These are phyloP conservation scores for Cyberlindnera galapagoensis DNA, from an alignment of 805 yeast species.

Conservation along the genomic window DNA sequence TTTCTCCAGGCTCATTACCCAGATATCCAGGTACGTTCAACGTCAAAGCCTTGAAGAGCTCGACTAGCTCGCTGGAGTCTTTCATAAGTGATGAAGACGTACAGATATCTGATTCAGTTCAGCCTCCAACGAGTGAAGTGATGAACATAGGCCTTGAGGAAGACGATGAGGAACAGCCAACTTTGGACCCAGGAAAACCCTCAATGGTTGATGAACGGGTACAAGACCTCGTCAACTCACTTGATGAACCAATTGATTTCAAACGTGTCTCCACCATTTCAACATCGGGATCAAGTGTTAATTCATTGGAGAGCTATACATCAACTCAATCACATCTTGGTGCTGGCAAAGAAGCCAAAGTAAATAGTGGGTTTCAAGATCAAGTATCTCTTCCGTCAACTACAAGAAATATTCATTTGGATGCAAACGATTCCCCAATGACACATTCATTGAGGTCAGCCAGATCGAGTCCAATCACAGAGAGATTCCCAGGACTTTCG, in stretches of 20 bases:
- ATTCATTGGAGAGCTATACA: constrained; percentile 13
- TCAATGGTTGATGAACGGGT: constrained; percentile 11
- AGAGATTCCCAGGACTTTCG: too few species aligned
- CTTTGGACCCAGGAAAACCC: constrained; percentile 42
- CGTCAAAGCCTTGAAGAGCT: constrained; percentile 37
- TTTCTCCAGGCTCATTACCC: constrained; percentile 30
- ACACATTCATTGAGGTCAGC: too few species aligned
- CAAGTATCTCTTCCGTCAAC: too few species aligned
- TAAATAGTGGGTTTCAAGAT: too few species aligned
- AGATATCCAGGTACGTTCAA: constrained; percentile 40
- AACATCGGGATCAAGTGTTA: constrained; percentile 19
- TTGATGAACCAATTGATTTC: constrained; percentile 36
- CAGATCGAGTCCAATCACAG: too few species aligned
- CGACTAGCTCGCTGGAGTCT: constrained; percentile 7
- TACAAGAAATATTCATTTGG: too few species aligned
- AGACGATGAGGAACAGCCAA: constrained; percentile 22
- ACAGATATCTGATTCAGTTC: too few species aligned
- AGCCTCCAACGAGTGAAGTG: too few species aligned
- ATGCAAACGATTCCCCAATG: too few species aligned
- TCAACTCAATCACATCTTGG: constrained; percentile 8
- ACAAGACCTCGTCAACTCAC: constrained; percentile 21
- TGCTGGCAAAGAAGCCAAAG: too few species aligned
- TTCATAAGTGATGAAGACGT: constrained; percentile 3
- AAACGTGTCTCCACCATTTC: constrained; percentile 34
- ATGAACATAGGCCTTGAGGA: background rate